Percentiles rank a stretch among this genome's conserved stretches.
Conservation (phyloP, 257 asterid species). For the Parsonsia alboflavescens region DNA sequence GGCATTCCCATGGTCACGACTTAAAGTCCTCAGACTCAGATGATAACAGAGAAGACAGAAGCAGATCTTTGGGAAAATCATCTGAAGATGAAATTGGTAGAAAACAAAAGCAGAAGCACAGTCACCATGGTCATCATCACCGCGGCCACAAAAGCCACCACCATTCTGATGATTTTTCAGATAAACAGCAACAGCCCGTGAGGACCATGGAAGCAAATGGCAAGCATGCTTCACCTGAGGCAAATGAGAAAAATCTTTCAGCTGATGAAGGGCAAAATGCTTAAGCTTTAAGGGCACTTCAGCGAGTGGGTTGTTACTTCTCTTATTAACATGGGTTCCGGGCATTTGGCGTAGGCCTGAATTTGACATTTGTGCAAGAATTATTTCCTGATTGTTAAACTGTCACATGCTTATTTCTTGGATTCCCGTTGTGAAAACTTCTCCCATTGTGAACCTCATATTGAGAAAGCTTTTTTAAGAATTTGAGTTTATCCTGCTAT, state of each 20-base stretch:
- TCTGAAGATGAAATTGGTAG: slow-evolving; percentile 38
- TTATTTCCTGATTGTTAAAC: background rate
- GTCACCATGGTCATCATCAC: slow-evolving; percentile 27
- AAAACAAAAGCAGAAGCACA: slow-evolving; percentile 23
- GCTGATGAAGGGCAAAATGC: background rate
- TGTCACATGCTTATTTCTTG: background rate
- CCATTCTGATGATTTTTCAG: background rate
- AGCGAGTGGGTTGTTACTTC: background rate
- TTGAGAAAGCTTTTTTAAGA: background rate
- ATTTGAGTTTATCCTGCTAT: background rate
- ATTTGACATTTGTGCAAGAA: background rate
- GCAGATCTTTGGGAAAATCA: slow-evolving; percentile 39
- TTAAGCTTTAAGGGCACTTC: background rate
- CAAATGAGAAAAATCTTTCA: background rate
- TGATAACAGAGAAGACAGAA: slow-evolving; percentile 28
- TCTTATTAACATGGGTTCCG: background rate
- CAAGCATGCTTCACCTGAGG: background rate
- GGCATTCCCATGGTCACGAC: slow-evolving; percentile 32
- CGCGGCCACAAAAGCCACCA: slow-evolving; percentile 17
- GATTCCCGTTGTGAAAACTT: background rate
- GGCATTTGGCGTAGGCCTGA: background rate
- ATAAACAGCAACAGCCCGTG: slow-evolving; percentile 8
- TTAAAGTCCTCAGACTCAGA: slow-evolving; percentile 44
- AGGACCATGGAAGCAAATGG: slow-evolving; percentile 10
- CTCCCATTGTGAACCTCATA: background rate